A percentile compares a stretch with the other conserved stretches of the same genome.
phyloP scores from a whole-genome alignment of 1,139 yeast species.

The Saccharomyces hybrid region DNA sequence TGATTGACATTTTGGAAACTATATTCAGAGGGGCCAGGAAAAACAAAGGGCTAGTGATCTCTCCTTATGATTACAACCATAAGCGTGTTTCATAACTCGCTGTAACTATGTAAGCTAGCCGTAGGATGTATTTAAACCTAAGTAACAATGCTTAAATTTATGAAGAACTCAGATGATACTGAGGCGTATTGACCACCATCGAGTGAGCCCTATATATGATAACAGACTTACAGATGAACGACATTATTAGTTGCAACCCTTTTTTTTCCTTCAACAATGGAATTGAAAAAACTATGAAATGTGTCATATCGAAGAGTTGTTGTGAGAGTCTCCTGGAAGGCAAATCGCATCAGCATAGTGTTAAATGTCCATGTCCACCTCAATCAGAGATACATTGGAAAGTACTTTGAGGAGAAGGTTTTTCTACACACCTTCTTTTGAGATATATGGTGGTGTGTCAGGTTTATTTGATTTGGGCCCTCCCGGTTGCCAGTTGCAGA shows the following conservation, averaged over 20 bases:
- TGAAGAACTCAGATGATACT: neutral
- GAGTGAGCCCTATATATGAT: neutral
- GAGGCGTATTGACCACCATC: neutral
- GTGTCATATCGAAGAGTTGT: neutral
- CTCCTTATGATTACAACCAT: slow-evolving; percentile 46
- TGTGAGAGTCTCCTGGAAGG: too few relatives aligned
- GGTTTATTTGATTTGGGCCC: slow-evolving; percentile 99
- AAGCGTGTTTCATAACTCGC: slow-evolving; percentile 16
- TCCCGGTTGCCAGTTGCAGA: slow-evolving; percentile 98
- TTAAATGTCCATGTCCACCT: slow-evolving; percentile 30
- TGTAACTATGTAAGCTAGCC: neutral
- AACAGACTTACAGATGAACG: neutral
- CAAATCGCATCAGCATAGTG: too few relatives aligned
- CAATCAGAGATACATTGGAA: slow-evolving; percentile 82
- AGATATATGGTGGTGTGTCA: slow-evolving; percentile 96
- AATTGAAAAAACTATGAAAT: neutral
- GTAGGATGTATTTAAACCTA: neutral
- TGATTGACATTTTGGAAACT: slow-evolving; percentile 86
- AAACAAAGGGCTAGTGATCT: slow-evolving; percentile 85
- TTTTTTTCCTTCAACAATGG: neutral
- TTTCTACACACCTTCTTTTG: slow-evolving; percentile 96
- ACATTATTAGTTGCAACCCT: neutral
- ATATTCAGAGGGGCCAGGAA: slow-evolving; percentile 85
- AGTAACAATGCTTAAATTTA: neutral
- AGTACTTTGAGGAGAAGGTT: slow-evolving; percentile 90